phyloP scores from a whole-genome alignment of 352 stramenopile species.

The Phytophthora pisi region DNA sequence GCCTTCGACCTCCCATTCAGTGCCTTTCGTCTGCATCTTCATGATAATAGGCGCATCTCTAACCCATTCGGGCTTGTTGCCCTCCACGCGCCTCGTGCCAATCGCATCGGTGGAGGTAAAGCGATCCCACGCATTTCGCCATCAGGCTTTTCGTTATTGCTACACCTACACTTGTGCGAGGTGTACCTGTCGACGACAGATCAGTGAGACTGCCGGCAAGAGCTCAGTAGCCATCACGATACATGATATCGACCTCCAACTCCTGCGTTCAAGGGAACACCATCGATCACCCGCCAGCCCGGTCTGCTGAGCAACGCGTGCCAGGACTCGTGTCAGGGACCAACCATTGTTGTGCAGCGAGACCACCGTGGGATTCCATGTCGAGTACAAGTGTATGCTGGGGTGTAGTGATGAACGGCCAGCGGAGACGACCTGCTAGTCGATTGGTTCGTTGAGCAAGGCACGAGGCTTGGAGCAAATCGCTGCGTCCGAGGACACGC shows the following conservation, averaged over 20 bases:
- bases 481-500: conserved; percentile 23
- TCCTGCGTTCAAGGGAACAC: conserved; percentile 4
- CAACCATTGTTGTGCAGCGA: conserved; percentile 28
- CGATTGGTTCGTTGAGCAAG: conserved; percentile 13
- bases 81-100: conserved; percentile 25
- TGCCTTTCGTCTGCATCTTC: not conserved
- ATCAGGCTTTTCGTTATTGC: conserved; percentile 2
- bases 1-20: conserved; percentile 6
- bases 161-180: conserved; percentile 13
- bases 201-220: conserved; percentile 1
- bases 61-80: conserved; percentile 4
- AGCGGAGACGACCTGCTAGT: conserved; percentile 2
- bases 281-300: conserved; percentile 9
- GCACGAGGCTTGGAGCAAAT: conserved; percentile 33
- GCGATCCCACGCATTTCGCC: conserved; percentile 9
- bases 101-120: conserved; percentile 11
- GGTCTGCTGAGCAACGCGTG: conserved; percentile 32
- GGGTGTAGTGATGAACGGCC: conserved; percentile 17
- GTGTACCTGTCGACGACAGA: conserved; percentile 6
- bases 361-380: conserved; percentile 29
- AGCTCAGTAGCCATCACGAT: conserved; percentile 7
- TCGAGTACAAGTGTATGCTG: conserved; percentile 28
- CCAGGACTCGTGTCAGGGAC: conserved; percentile 23
- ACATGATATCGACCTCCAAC: conserved; percentile 2
- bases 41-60: conserved; percentile 30